Base-by-base conservation (phyloP, 352 stramenopile species). In the Pythium brachiatum region DNA sequence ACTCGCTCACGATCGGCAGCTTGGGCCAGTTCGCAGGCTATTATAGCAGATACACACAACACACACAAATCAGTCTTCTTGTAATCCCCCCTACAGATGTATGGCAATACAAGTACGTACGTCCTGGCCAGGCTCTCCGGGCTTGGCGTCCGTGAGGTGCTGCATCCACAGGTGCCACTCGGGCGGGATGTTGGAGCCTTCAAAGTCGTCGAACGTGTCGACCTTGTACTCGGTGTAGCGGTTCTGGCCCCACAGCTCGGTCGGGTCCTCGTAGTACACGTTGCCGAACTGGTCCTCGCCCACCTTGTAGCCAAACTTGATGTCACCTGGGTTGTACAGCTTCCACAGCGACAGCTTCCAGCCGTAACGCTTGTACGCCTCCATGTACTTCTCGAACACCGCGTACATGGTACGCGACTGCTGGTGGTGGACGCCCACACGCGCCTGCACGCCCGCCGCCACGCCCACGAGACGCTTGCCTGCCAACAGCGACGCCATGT, bases 121-220 rank as follows among this genome's bases (percentile, higher is more conserved):
- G 43, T 93, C 76, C 57, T 94, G 85, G 20, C 73, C 81, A 1
- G 70, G 59, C 51, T 89, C 64, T 12, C 69, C 80, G 12, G 86
- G 86, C 31, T 75, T 47, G 21, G 81, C 83, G 67, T 95, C 86
- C 53, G 83, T 92, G 16, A 87, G 47, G 62, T 92, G 79, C 68
- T 92, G 82, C 73, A 95, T 85, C 86, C 86, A 95, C 23, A 93
- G 34, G 62, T 95, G 86, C 86, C 86, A 95, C 57, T 92, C 67
- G 18, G 86, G 86, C 23, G 84, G 81, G 58, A 95, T 86, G 39
- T 86, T 74, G 61, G 82, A 86, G 52, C 70, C 83, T 46, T 92
- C 83, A 60, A 91, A 89, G 64, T 95, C 85, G 15, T 92, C 75
- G 60, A 76, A 91, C 55, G 79, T 79, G 64, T 90, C 68, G 62